A percentile compares a stretch with the other conserved stretches of the same genome.
Evolutionary conservation across 1,139 yeast genomes (phyloP).

Genomic region (Yarrowia galli): DNA sequence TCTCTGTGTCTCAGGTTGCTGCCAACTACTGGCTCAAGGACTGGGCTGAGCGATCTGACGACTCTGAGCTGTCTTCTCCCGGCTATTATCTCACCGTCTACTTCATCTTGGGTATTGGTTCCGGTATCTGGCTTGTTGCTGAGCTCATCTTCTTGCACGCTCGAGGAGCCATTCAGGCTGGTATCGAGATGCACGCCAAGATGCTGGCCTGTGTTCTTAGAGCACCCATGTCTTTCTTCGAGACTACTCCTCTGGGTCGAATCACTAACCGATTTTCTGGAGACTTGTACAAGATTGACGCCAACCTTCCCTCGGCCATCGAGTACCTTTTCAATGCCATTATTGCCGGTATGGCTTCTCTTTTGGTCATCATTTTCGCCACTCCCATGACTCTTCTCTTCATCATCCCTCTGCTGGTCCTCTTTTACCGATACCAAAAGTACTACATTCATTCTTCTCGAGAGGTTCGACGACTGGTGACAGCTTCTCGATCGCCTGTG

Average conservation of each 20-base stretch:
- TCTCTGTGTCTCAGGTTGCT: slow-evolving; percentile 29
- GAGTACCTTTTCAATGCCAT: slow-evolving; percentile 59
- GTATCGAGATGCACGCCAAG: slow-evolving; percentile 72
- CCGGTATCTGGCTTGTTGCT: slow-evolving; percentile 63
- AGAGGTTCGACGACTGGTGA: slow-evolving; percentile 80
- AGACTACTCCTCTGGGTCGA: slow-evolving; percentile 74
- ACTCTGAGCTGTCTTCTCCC: background rate
- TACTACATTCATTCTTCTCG: slow-evolving; percentile 80
- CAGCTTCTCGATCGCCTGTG: slow-evolving; percentile 77
- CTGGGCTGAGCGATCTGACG: slow-evolving; percentile 32
- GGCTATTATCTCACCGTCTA: slow-evolving; percentile 46
- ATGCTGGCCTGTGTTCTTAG: slow-evolving; percentile 84
- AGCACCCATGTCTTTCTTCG: slow-evolving; percentile 74
- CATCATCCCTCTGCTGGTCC: slow-evolving; percentile 58
- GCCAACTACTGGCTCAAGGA: slow-evolving; percentile 38
- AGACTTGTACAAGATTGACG: slow-evolving; percentile 73
- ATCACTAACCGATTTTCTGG: slow-evolving; percentile 75
- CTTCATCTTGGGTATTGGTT: slow-evolving; percentile 69
- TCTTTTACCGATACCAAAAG: slow-evolving; percentile 83
- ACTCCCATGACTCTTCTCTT: slow-evolving; percentile 66
- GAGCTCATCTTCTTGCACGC: slow-evolving; percentile 78
- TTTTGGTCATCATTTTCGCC: slow-evolving; percentile 72
- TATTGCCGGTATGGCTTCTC: slow-evolving; percentile 65
- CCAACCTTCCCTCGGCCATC: slow-evolving; percentile 57
- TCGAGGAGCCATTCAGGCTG: slow-evolving; percentile 81